phyloP scores from a whole-genome alignment of 2,329 filamentous ascomycete species.

The Sclerotiophoma versabilis region DNA sequence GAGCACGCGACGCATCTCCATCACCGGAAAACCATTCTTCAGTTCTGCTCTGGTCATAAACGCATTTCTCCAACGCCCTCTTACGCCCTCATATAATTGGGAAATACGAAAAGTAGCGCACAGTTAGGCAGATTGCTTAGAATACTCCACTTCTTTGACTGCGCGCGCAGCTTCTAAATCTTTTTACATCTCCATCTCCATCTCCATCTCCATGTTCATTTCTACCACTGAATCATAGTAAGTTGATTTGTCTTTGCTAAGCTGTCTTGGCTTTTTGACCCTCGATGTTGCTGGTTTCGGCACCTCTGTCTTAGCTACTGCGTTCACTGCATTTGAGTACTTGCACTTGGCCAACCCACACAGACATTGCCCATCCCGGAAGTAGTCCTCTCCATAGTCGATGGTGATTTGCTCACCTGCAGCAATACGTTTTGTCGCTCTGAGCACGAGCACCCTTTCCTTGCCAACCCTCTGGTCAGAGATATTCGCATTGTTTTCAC shows the following conservation, averaged over 20 bases:
- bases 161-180: neutral
- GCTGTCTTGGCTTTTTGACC: neutral
- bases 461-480: conserved; percentile 7
- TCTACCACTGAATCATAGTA: neutral
- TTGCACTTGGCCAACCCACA: conserved; percentile 7
- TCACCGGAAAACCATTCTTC: neutral
- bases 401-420: neutral
- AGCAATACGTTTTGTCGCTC: neutral
- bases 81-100: neutral
- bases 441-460: neutral
- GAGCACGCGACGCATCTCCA: conserved; percentile 4
- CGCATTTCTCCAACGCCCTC: too few species aligned
- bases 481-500: conserved; percentile 14
- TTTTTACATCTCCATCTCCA: neutral
- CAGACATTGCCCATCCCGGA: neutral
- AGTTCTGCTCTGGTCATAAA: neutral
- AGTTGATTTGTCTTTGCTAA: neutral
- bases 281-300: neutral
- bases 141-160: neutral
- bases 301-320: neutral
- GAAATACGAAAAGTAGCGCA: neutral
- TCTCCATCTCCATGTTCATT: neutral
- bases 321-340: neutral
- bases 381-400: neutral
- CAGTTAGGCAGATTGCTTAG: neutral